These are phyloP conservation scores for Boletus mariae DNA, from an alignment of 1,284 basidiomycete species.

Conservation along the genomic window DNA sequence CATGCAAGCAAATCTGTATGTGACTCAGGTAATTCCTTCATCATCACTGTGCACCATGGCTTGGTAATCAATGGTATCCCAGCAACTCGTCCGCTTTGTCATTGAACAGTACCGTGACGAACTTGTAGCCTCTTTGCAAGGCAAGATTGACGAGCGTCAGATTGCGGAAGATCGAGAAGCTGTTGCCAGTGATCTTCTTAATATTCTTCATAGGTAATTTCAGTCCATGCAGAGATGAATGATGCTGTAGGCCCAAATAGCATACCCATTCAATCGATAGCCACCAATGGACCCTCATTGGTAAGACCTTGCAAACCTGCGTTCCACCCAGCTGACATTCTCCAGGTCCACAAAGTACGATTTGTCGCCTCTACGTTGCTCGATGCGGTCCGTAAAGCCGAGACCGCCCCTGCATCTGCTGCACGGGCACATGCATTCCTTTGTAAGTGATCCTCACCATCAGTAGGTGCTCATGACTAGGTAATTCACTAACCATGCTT, in stretches of 20 bases:
- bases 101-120: constrained; percentile 87
- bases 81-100: constrained; percentile 89
- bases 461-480: too few relatives aligned
- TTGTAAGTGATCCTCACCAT: constrained; percentile 45
- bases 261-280: constrained; percentile 87
- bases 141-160: constrained; percentile 58
- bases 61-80: constrained; percentile 4
- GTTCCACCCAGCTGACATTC: background rate
- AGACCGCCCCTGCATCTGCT: constrained; percentile 70
- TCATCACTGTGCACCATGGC: background rate
- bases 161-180: constrained; percentile 69
- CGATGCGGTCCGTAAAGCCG: constrained; percentile 79
- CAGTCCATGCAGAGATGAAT: background rate
- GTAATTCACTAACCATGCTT: constrained; percentile 9
- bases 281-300: constrained; percentile 80
- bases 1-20: constrained; percentile 85
- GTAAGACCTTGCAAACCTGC: constrained; percentile 36
- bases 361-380: constrained; percentile 85
- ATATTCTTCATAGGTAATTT: constrained; percentile 70
- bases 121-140: constrained; percentile 64
- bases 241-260: constrained; percentile 36
- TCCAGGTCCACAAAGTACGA: constrained; percentile 79
- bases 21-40: constrained; percentile 65
- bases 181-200: constrained; percentile 76
- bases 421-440: constrained; percentile 77